A percentile compares a stretch with the other conserved stretches of the same genome.
Conservation (phyloP, 768 basidiomycete species). For the Terana coerulea region DNA sequence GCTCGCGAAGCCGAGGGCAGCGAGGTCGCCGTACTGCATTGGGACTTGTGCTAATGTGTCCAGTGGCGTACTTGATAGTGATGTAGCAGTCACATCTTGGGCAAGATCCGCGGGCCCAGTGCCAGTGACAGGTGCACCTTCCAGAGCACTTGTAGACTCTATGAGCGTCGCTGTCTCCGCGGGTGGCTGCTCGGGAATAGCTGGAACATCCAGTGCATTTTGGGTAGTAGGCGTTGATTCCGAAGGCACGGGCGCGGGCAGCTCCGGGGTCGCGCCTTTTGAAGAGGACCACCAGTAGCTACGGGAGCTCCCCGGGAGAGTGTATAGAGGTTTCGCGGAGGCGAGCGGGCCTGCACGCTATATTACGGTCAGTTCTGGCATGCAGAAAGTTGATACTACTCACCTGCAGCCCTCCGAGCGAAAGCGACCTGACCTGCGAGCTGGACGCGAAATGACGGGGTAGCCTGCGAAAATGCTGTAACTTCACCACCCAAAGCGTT, state of each 20-base stretch:
- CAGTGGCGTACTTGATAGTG: constrained; percentile 11
- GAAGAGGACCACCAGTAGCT: constrained; percentile 19
- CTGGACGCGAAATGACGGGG: constrained; percentile 5
- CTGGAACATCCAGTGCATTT: neutral
- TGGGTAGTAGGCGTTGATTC: neutral
- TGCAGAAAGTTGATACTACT: neutral
- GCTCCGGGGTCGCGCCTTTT: constrained; percentile 1
- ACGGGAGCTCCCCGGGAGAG: constrained; percentile 10
- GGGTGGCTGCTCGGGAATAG: constrained; percentile 8
- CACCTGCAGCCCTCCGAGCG: constrained; percentile 14
- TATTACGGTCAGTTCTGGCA: neutral
- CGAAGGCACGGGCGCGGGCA: neutral
- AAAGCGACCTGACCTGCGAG: constrained; percentile 11
- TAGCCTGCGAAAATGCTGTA: neutral
- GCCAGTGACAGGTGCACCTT: constrained; percentile 12
- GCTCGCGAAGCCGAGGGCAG: constrained; percentile 56
- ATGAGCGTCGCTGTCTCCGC: constrained; percentile 9
- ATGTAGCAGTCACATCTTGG: neutral
- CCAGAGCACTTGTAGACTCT: constrained; percentile 7
- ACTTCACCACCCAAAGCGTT: neutral
- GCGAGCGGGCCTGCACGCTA: constrained; percentile 5
- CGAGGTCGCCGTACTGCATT: constrained; percentile 69
- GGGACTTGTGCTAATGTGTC: constrained; percentile 26
- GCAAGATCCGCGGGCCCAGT: constrained; percentile 10
- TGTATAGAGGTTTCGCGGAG: neutral